Base-by-base conservation (phyloP, 2,329 filamentous ascomycete genomes). In the Sarocladium strictum region DNA sequence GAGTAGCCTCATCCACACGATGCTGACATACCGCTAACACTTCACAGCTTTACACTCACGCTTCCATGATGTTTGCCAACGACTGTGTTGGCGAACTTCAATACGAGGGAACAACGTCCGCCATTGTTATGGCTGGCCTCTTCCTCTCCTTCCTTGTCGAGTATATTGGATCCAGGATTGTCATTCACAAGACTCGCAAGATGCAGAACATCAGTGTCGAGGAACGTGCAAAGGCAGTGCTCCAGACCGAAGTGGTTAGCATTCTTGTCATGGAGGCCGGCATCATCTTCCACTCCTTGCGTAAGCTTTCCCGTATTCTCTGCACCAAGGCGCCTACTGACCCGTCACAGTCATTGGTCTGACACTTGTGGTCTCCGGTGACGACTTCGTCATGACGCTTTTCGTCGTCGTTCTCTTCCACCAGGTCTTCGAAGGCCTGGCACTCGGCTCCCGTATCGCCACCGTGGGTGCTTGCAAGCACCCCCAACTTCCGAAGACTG, bases 371-470 rank as follows among this genome's bases (percentile, higher is more conserved):
- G 80, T 84, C 2, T 73, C 80, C 1, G 78, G 75, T 2, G 80
- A 84, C 59, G 72, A 70, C 35, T 79, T 76, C 60, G 83, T 83
- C 68, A 64, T 76, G 54, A 81, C 77, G 1, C 73, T 84, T n/a
- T 80, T 81, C 56, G 66, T 80, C 41, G 87, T 90, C 54, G 88
- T 91, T 56, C 70, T 90, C 55, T 90, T 90, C 71, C 87, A 90
- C 64, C 87, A 90, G 63, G 83, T 88, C 73, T 89, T 92, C 61
- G 87, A 90, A 64, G 87, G 88, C 3, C 75, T 91, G 45, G 87
- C 87, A 0, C 81, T 91, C 1, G 87, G 87, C 17, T 82, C 83
- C 9, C 81, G 85, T 14, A 90, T 90, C 58, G 84, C 86, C 9
- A 76, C 78, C 0, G 73, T 89, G 1, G 76, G 73, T 24, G 67